Conservation (phyloP, 306 rosid genomes). For the Quercus alba region DNA sequence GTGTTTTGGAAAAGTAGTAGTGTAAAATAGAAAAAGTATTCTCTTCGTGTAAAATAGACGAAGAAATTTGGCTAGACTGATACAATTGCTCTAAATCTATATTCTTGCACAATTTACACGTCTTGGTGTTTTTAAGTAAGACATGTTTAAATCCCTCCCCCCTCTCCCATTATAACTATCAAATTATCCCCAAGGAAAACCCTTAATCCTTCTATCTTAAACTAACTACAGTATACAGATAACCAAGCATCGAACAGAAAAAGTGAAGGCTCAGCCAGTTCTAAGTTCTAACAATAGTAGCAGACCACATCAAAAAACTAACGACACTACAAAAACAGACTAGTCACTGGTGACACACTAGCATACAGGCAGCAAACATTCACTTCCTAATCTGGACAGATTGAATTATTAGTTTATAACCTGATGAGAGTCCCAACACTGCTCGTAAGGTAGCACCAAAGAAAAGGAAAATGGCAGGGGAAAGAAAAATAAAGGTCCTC, state of each 20-base stretch:
- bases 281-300: neutral
- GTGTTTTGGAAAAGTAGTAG: too few species aligned
- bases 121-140: too few species aligned
- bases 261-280: neutral
- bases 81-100: too few species aligned
- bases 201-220: neutral
- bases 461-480: neutral
- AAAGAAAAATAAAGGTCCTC: neutral
- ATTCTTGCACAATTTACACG: too few species aligned
- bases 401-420: neutral
- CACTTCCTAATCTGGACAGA: neutral
- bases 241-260: neutral
- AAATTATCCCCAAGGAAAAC: too few species aligned
- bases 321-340: neutral
- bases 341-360: neutral
- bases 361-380: neutral
- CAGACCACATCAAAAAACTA: neutral
- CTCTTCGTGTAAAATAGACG: too few species aligned
- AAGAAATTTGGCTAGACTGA: too few species aligned
- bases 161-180: neutral
- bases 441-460: neutral
- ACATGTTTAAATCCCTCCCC: neutral
- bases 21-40: too few species aligned
- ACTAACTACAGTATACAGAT: neutral
- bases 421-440: constrained; percentile 1